These are phyloP conservation scores for Aspergillus chevalieri DNA, from an alignment of 2,329 filamentous ascomycete species.

Conservation along the genomic window DNA sequence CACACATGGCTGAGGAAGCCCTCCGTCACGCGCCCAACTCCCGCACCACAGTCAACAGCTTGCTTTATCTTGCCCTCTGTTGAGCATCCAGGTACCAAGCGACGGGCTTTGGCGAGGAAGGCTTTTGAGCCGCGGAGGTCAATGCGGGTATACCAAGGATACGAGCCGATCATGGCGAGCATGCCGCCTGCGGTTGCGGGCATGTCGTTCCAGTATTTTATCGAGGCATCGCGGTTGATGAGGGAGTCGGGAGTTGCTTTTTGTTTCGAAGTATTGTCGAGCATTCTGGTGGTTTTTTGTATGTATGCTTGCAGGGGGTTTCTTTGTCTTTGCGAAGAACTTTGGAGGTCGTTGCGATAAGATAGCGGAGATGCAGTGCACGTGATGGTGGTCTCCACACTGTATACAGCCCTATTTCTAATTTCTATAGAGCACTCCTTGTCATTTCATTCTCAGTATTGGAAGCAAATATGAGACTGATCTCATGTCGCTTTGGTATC, in stretches of 20 bases:
- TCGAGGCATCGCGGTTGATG: conserved; percentile 32
- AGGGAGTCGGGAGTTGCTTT: no score
- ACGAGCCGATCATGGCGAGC: conserved; percentile 58
- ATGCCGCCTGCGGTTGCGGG: conserved; percentile 50
- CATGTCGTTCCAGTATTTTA: conserved; percentile 32
- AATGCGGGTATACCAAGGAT: conserved; percentile 59
- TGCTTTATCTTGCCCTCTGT: conserved; percentile 18
- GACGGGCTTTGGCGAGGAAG: conserved; percentile 60
- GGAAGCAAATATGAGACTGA: no score
- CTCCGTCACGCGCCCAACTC: conserved; percentile 77
- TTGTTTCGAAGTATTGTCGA: no score
- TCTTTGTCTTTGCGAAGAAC: no score
- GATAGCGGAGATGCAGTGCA: no score
- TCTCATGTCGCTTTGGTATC: no score
- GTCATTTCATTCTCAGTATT: no score
- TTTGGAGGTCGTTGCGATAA: no score
- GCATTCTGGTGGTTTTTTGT: no score
- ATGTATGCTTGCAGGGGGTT: no score
- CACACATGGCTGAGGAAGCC: conserved; percentile 67
- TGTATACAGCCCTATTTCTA: no score
- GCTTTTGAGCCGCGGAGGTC: conserved; percentile 64
- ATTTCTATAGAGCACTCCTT: no score
- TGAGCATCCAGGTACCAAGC: conserved; percentile 13
- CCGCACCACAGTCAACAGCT: conserved; percentile 57
- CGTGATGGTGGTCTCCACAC: neutral